These are phyloP conservation scores for Cladophialophora chaetospira DNA, from an alignment of 2,329 filamentous ascomycete species.

Conservation along the genomic window DNA sequence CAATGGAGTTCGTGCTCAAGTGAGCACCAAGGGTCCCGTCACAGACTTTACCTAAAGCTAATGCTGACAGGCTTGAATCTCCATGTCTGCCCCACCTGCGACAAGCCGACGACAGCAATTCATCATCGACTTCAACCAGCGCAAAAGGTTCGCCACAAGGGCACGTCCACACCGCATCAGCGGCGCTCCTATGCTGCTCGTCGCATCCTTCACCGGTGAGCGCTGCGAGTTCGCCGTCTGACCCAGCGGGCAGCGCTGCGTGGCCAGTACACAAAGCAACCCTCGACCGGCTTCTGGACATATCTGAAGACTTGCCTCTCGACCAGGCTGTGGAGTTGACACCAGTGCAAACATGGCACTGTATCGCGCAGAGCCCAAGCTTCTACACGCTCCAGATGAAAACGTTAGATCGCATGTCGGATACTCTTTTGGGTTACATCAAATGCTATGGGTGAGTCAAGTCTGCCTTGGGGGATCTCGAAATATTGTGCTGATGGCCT, in stretches of 20 bases:
- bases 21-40: constrained; percentile 24
- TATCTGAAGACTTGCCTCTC: constrained; percentile 31
- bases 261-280: constrained; percentile 13
- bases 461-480: too few species aligned
- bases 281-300: constrained; percentile 17
- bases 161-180: constrained; percentile 38
- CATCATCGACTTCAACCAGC: neutral
- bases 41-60: too few species aligned
- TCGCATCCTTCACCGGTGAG: constrained; percentile 12
- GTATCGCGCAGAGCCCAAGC: constrained; percentile 34
- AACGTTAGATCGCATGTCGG: constrained; percentile 32
- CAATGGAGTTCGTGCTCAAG: constrained; percentile 41
- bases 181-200: constrained; percentile 34
- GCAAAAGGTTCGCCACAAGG: constrained; percentile 33
- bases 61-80: constrained; percentile 41
- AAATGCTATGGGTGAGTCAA: constrained; percentile 39
- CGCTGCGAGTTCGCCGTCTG: constrained; percentile 1
- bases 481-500: neutral
- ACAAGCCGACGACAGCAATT: neutral
- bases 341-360: constrained; percentile 42
- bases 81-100: constrained; percentile 39
- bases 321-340: constrained; percentile 37
- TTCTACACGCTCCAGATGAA: constrained; percentile 32
- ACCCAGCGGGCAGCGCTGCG: neutral
- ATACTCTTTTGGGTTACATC: constrained; percentile 34